phyloP scores from a whole-genome alignment of 768 basidiomycete species.

The Xerocomellus dryophilus region DNA sequence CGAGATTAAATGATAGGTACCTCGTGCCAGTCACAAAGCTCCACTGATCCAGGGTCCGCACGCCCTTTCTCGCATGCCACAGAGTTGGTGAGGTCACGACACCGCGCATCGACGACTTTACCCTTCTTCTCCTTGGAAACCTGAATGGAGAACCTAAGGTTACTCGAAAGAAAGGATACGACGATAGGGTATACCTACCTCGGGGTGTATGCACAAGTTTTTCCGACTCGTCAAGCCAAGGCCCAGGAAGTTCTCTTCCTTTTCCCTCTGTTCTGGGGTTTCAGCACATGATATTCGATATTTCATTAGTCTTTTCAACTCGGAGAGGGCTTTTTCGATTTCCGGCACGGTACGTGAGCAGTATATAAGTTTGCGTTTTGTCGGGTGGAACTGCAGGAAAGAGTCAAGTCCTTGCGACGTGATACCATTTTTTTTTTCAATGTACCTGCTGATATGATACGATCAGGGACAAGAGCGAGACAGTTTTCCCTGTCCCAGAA shows the following conservation, averaged over 20 bases:
- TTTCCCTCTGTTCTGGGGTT: conserved; percentile 67
- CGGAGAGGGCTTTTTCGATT: conserved; percentile 96
- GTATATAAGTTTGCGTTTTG: conserved; percentile 91
- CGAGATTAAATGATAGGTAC: conserved; percentile 41
- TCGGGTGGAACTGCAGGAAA: conserved; percentile 75
- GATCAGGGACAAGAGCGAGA: conserved; percentile 91
- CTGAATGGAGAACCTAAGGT: conserved; percentile 37
- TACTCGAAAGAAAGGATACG: neutral
- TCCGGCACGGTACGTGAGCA: conserved; percentile 99
- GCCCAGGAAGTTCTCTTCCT: conserved; percentile 81
- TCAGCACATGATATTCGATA: conserved; percentile 77
- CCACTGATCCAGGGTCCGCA: conserved; percentile 83
- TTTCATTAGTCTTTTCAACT: conserved; percentile 89
- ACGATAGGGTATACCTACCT: conserved; percentile 43
- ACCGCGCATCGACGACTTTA: conserved; percentile 93
- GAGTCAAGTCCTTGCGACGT: neutral
- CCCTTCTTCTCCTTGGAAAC: conserved; percentile 99
- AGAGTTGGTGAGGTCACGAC: conserved; percentile 90
- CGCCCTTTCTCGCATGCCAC: conserved; percentile 79
- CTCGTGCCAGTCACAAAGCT: conserved; percentile 95
- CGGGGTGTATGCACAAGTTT: conserved; percentile 94
- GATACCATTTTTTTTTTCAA: conserved; percentile 31
- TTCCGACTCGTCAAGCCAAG: conserved; percentile 93
- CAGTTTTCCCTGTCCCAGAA: conserved; percentile 98
- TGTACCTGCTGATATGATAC: conserved; percentile 92